A percentile compares a stretch with the other conserved stretches of the same genome.
Evolutionary conservation across 2,329 filamentous ascomycete species (phyloP).

Genomic region (Thielaviopsis musarum): DNA sequence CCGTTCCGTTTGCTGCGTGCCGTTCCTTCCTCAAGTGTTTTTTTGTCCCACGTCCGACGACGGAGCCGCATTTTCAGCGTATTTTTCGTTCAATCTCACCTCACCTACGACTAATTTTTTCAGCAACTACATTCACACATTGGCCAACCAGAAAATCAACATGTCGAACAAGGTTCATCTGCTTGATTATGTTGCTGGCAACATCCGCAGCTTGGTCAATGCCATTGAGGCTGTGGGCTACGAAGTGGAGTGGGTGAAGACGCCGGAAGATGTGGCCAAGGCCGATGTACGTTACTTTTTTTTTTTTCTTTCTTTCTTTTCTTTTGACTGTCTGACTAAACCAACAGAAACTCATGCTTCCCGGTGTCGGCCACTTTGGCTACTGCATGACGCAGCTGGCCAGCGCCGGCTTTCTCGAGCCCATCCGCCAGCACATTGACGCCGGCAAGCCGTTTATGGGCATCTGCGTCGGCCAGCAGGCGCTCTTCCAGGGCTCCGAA

Average conservation of each 20-base stretch:
- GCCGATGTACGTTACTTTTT: constrained; percentile 57
- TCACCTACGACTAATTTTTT: background rate
- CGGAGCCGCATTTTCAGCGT: constrained; percentile 1
- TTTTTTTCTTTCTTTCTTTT: background rate
- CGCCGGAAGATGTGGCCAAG: constrained; percentile 65
- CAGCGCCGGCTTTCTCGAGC: constrained; percentile 66
- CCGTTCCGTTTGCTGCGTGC: background rate
- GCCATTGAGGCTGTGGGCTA: constrained; percentile 94
- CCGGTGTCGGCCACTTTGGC: constrained; percentile 93
- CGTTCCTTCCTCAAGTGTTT: background rate
- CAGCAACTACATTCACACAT: too few species aligned
- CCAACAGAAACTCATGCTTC: constrained; percentile 72
- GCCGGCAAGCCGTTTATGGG: constrained; percentile 96
- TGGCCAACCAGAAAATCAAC: background rate
- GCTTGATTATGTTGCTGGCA: constrained; percentile 84
- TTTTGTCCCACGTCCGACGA: constrained; percentile 4
- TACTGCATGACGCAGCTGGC: constrained; percentile 81
- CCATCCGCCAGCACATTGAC: constrained; percentile 66
- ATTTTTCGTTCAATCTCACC: background rate
- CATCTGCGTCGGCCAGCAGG: constrained; percentile 89
- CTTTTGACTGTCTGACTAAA: too few species aligned
- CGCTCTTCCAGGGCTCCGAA: constrained; percentile 69
- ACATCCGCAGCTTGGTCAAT: constrained; percentile 89
- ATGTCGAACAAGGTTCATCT: constrained; percentile 64
- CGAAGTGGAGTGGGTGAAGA: constrained; percentile 78